Percentiles rank a stretch among this genome's conserved stretches.
Evolutionary conservation across 1,284 basidiomycete species (phyloP).

Genomic region (Irpex sp.): DNA sequence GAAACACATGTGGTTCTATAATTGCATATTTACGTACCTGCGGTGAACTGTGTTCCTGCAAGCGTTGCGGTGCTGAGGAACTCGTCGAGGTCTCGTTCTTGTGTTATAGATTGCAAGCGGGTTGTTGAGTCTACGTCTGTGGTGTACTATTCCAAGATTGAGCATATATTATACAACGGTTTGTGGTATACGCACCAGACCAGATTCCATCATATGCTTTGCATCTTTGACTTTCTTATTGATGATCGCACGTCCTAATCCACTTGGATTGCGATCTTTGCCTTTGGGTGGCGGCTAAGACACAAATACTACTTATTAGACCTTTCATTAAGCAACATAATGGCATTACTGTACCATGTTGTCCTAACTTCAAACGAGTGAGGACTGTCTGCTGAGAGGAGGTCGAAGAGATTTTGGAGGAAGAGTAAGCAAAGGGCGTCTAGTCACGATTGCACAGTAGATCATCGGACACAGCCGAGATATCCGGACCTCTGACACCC

Average conservation of each 20-base stretch:
- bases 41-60: slow-evolving; percentile 96
- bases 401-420: background rate
- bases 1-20: background rate
- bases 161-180: slow-evolving; percentile 1
- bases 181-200: slow-evolving; percentile 50
- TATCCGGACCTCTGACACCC: background rate
- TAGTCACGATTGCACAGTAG: background rate
- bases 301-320: background rate
- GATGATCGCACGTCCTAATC: slow-evolving; percentile 87
- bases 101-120: slow-evolving; percentile 88
- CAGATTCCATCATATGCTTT: slow-evolving; percentile 62
- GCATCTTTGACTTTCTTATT: slow-evolving; percentile 85
- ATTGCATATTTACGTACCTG: slow-evolving; percentile 50
- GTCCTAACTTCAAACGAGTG: background rate
- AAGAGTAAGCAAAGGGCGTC: slow-evolving; percentile 1
- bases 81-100: slow-evolving; percentile 94
- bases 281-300: slow-evolving; percentile 40
- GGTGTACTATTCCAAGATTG: slow-evolving; percentile 51
- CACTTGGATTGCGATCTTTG: slow-evolving; percentile 61
- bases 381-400: background rate
- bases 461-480: background rate
- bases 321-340: background rate
- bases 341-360: background rate
- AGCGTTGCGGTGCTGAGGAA: slow-evolving; percentile 94
- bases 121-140: slow-evolving; percentile 68